Conservation (phyloP, 768 basidiomycete genomes). For the Pisolithus orientalis region DNA sequence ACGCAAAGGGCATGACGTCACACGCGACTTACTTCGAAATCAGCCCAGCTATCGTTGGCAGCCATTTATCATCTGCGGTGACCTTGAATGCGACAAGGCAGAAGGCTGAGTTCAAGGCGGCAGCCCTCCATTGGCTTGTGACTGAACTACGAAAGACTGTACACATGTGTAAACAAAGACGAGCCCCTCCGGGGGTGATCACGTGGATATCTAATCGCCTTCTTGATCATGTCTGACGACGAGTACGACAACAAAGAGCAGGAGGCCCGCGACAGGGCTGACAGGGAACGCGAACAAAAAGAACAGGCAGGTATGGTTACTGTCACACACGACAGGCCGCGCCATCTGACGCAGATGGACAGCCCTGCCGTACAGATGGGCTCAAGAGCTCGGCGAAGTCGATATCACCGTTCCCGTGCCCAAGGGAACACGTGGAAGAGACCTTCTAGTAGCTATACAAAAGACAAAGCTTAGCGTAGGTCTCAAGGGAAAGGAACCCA, state of each 20-base stretch:
- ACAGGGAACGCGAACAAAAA: conserved; percentile 58
- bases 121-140: conserved; percentile 10
- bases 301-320: conserved; percentile 77
- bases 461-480: conserved; percentile 82
- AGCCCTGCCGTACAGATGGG: conserved; percentile 92
- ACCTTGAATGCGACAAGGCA: conserved; percentile 1
- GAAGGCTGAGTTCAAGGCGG: conserved; percentile 4
- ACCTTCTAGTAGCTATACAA: conserved; percentile 66
- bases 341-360: conserved; percentile 8
- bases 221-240: conserved; percentile 33
- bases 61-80: conserved; percentile 43
- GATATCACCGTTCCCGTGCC: conserved; percentile 82
- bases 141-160: conserved; percentile 12
- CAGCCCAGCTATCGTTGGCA: conserved; percentile 54
- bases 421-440: conserved; percentile 75
- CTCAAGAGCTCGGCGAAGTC: conserved; percentile 81
- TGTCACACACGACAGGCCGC: conserved; percentile 7
- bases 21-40: conserved; percentile 58
- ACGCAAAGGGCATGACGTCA: conserved; percentile 5
- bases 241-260: conserved; percentile 78
- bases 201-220: conserved; percentile 23
- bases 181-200: conserved; percentile 4
- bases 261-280: conserved; percentile 61
- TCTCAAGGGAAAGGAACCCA: conserved; percentile 79
- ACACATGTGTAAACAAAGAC: conserved; percentile 31